Conservation (phyloP, 768 basidiomycete genomes). For the Porphyrellus cyaneotinctus region DNA sequence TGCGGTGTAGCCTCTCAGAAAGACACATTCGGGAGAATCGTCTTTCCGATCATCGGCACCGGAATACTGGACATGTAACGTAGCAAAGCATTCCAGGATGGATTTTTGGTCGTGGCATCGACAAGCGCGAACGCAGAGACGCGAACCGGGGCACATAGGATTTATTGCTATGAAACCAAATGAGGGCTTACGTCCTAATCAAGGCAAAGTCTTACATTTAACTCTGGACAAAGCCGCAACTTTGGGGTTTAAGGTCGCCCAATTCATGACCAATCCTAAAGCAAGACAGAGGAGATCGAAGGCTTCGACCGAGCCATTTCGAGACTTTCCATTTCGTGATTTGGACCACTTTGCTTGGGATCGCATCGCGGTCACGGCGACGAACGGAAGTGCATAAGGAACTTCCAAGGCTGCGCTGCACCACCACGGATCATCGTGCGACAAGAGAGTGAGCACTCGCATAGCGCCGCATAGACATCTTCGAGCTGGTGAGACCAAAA, state of each 20-base stretch:
- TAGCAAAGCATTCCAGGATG: constrained; percentile 48
- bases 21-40: constrained; percentile 38
- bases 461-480: constrained; percentile 55
- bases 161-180: constrained; percentile 42
- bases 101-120: constrained; percentile 43
- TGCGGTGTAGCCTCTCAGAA: constrained; percentile 70
- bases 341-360: constrained; percentile 32
- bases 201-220: constrained; percentile 40
- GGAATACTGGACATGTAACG: constrained; percentile 44
- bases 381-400: constrained; percentile 42
- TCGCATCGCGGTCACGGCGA: constrained; percentile 45
- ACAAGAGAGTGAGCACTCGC: constrained; percentile 67
- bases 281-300: constrained; percentile 75
- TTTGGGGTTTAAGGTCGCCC: constrained; percentile 57
- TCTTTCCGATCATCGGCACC: constrained; percentile 10
- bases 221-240: constrained; percentile 45
- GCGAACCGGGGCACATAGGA: constrained; percentile 46
- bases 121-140: constrained; percentile 50
- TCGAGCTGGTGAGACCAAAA: constrained; percentile 26
- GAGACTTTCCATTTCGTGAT: constrained; percentile 2
- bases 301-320: constrained; percentile 32
- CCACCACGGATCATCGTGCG: constrained; percentile 60
- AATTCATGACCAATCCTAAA: constrained; percentile 71
- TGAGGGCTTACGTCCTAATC: neutral
- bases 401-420: constrained; percentile 46